Base-by-base conservation (phyloP, 2,329 filamentous ascomycete species). In the Tolypocladium guangdongense region DNA sequence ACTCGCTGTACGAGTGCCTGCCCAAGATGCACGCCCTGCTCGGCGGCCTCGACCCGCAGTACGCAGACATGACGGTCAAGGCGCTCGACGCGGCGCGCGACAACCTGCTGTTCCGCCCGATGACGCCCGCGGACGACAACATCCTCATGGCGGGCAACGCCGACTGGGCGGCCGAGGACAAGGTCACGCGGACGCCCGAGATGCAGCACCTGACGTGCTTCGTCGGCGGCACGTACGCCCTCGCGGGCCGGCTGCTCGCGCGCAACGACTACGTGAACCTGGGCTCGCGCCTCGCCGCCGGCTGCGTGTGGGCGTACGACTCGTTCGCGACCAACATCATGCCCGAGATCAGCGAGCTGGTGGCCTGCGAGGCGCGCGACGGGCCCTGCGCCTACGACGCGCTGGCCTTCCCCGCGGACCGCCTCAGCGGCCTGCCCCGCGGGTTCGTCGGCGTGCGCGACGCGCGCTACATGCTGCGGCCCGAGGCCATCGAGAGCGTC, bases 201-300 rank as follows among this genome's bases (percentile, higher is more conserved):
- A 70, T 69, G 64, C 66, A 84, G 54, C 87, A 90, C 63, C 71
- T 88, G 2, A 77, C 78, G 3, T 90, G 86, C 66, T 90, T 88
- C 63, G 73, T 80, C 3, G 86, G 86, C 7, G 87, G 85, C 11
- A 83, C 86, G 73, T 83, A 87, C 47, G 86, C 75, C 1, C 75
- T 90, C 37, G 83, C 80, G 1, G 82, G 85, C 1, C 80, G 77
- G 55, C 71, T 89, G 30, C 80, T 87, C 54, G 65, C 69, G 1
- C 68, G 70, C 20, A 63, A 67, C 3, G 71, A 77, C 61, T 71
- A 78, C 56, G 64, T 81, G 51, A 66, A 71, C 46, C 62, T 75
- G 18, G 78, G 71, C n/a, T 67, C 68, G 10, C 72, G 72, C 45
- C 70, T 81, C 20, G 72, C 78, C 1, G 70, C 74, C 24, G 78